Conservation (phyloP, 176 grass and related monocot species). For the Bromus sterilis region DNA sequence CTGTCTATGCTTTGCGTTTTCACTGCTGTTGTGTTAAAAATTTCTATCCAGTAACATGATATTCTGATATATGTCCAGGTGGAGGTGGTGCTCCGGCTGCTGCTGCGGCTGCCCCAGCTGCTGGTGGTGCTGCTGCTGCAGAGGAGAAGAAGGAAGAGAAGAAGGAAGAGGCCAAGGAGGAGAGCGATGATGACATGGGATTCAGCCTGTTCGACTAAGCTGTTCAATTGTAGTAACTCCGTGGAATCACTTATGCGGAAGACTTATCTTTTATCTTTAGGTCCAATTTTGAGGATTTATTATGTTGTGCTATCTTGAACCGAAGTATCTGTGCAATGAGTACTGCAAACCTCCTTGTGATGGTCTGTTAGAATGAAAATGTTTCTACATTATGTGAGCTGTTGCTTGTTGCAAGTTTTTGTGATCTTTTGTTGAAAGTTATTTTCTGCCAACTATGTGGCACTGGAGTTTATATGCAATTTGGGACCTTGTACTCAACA, state of each 20-base stretch:
- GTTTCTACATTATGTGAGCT: not conserved
- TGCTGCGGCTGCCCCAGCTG: constrained; percentile 41
- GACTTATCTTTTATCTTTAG: constrained; percentile 30
- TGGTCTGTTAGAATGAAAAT: constrained; percentile 6
- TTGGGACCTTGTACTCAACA: no score
- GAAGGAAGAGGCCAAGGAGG: constrained; percentile 71
- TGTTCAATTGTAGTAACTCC: not conserved
- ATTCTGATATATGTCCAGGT: no score
- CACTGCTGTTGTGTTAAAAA: no score
- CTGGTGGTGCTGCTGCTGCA: constrained; percentile 8
- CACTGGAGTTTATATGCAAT: no score
- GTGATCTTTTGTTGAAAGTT: no score
- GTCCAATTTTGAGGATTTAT: constrained; percentile 25
- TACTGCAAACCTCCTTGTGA: not conserved
- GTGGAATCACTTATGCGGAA: constrained; percentile 5
- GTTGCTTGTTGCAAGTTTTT: no score
- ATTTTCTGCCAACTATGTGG: no score
- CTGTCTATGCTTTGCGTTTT: not conserved
- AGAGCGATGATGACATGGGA: constrained; percentile 81
- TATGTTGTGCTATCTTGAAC: not conserved
- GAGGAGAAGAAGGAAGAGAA: constrained; percentile 65
- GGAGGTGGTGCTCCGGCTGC: constrained; percentile 50
- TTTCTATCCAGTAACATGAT: no score
- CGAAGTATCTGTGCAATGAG: not conserved
- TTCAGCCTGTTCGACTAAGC: constrained; percentile 78